Evolutionary conservation across 768 basidiomycete species (phyloP).

Genomic region (Rhizopogon vulgaris): DNA sequence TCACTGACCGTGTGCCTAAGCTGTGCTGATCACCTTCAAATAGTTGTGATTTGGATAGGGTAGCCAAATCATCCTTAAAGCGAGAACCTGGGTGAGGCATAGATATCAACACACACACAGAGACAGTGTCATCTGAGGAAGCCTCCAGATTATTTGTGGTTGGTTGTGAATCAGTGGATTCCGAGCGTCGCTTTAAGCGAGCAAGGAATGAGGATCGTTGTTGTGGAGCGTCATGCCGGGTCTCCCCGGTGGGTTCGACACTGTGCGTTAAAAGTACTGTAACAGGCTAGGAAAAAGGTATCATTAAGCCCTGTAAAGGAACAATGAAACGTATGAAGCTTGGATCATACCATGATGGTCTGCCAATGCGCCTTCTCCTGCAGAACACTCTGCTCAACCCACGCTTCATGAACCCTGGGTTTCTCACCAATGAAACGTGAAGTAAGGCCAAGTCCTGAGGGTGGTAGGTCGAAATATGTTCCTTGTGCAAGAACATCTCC

Average conservation of each 20-base stretch:
- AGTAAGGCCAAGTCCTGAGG: slow-evolving; percentile 15
- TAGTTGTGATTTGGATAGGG: slow-evolving; percentile 8
- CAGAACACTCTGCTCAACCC: slow-evolving; percentile 27
- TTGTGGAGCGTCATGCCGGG: not conserved
- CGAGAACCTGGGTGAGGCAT: slow-evolving; percentile 41
- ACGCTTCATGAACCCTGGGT: slow-evolving; percentile 46
- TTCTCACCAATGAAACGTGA: slow-evolving; percentile 39
- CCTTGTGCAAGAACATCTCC: slow-evolving; percentile 51
- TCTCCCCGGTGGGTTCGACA: not conserved
- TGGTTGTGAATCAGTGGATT: slow-evolving; percentile 6
- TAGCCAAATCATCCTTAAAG: slow-evolving; percentile 16
- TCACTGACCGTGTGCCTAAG: slow-evolving; percentile 12
- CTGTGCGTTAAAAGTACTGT: slow-evolving; percentile 26
- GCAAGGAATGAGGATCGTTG: slow-evolving; percentile 3
- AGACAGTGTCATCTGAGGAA: slow-evolving; percentile 30
- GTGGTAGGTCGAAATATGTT: slow-evolving; percentile 31
- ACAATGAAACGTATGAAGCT: not conserved
- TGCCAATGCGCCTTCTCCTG: slow-evolving; percentile 30
- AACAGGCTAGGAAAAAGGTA: slow-evolving; percentile 10
- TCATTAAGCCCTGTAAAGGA: not conserved
- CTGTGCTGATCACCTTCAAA: slow-evolving; percentile 1
- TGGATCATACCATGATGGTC: slow-evolving; percentile 39
- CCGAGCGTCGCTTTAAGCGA: not conserved
- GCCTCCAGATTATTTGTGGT: slow-evolving; percentile 2
- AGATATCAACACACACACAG: slow-evolving; percentile 51